phyloP scores from a whole-genome alignment of 352 stramenopile species.

The Phytophthora lateralis region DNA sequence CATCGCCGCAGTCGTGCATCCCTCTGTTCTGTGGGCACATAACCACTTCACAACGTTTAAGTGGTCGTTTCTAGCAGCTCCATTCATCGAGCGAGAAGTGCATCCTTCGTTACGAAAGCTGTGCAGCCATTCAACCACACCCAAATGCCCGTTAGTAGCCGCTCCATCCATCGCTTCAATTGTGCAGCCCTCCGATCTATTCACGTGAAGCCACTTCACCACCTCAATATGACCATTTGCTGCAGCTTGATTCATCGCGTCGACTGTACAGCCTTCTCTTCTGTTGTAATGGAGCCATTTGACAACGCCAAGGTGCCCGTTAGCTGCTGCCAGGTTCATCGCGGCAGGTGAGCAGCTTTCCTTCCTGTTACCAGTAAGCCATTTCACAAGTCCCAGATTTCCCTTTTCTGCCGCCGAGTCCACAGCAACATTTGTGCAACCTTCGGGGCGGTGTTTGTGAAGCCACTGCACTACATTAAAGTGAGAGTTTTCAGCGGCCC shows the following conservation, averaged over 20 bases:
- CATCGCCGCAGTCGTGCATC: conserved; percentile 6
- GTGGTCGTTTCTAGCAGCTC: conserved; percentile 5
- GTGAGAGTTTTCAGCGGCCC: conserved; percentile 12
- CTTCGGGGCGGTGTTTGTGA: conserved; percentile 4
- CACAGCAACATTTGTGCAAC: conserved; percentile 12
- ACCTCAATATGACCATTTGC: conserved; percentile 5
- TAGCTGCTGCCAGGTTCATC: conserved; percentile 8
- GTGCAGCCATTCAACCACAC: conserved; percentile 19
- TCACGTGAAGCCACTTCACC: conserved; percentile 15
- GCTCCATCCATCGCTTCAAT: conserved; percentile 11
- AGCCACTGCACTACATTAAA: conserved; percentile 16
- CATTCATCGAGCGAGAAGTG: conserved; percentile 6
- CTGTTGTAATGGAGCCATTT: conserved; percentile 16
- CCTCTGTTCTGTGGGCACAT: conserved; percentile 5
- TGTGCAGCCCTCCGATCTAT: conserved; percentile 11
- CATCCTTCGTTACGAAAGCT: conserved; percentile 3
- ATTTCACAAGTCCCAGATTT: conserved; percentile 15
- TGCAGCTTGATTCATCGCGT: conserved; percentile 10
- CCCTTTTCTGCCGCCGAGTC: conserved; percentile 8
- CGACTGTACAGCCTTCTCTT: conserved; percentile 7
- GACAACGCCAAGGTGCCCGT: conserved; percentile 16
- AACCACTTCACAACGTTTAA: conserved; percentile 8
- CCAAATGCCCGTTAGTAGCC: conserved; percentile 2
- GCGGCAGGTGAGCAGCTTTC: conserved; percentile 8
- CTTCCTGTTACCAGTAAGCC: conserved; percentile 8